A percentile compares a stretch with the other conserved stretches of the same genome.
Evolutionary conservation across 495 filamentous ascomycete species (phyloP).

Genomic region (Neurospora sp.): DNA sequence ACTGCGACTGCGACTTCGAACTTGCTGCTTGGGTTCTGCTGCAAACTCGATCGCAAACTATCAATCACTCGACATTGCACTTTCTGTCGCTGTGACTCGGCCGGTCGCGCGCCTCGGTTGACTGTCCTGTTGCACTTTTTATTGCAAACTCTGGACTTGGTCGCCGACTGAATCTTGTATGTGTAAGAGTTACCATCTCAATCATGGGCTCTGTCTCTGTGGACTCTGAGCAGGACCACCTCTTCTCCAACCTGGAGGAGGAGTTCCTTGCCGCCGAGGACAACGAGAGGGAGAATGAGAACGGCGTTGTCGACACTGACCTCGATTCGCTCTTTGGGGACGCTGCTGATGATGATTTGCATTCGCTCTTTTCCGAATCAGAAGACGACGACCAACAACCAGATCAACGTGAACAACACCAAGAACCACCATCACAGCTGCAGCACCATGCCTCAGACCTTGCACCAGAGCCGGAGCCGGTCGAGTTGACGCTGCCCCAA

Average conservation of each 20-base stretch:
- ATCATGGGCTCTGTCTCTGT: slow-evolving; percentile 28
- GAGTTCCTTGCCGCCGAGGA: slow-evolving; percentile 37
- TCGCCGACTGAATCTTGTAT: background rate
- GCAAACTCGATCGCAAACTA: background rate
- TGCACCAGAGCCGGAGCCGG: slow-evolving; percentile 3
- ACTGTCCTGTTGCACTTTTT: background rate
- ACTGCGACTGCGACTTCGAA: background rate
- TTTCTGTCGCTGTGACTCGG: background rate
- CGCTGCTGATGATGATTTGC: slow-evolving; percentile 7
- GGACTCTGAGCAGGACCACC: slow-evolving; percentile 30
- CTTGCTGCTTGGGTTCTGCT: background rate
- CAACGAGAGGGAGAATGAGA: slow-evolving; percentile 24
- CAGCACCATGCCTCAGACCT: background rate
- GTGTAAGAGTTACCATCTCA: background rate
- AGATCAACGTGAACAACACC: background rate
- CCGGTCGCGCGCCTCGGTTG: background rate
- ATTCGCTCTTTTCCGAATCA: slow-evolving; percentile 16
- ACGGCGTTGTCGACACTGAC: slow-evolving; percentile 4
- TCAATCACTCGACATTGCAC: background rate
- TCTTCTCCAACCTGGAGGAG: slow-evolving; percentile 28
- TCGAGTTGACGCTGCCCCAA: background rate
- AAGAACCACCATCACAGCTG: slow-evolving; percentile 6
- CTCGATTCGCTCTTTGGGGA: slow-evolving; percentile 17
- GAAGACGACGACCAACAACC: background rate
- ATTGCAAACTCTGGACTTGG: background rate